Evolutionary conservation across 331 rosid species (phyloP).

Genomic region (Cydonia oblonga): DNA sequence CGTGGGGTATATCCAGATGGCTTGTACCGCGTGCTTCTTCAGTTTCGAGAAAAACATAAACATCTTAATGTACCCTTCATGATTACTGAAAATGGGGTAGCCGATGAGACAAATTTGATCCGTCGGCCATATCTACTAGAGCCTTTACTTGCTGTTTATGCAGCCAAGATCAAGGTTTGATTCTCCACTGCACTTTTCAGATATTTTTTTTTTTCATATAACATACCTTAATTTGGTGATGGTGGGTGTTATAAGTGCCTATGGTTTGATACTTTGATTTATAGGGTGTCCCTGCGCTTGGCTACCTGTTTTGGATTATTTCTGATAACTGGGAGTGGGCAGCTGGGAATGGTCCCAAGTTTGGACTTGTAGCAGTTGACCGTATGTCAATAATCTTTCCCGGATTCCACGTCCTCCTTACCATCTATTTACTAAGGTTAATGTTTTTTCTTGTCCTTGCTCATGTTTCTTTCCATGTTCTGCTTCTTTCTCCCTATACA

Average conservation of each 20-base stretch:
- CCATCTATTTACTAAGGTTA: conserved; percentile 71
- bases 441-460: neutral
- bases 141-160: conserved; percentile 74
- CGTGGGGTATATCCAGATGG: conserved; percentile 99
- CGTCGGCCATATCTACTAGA: conserved; percentile 81
- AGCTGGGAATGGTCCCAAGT: conserved; percentile 98
- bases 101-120: conserved; percentile 90
- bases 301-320: conserved; percentile 89
- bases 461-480: conserved; percentile 3
- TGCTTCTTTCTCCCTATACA: neutral
- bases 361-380: conserved; percentile 96
- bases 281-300: conserved; percentile 87
- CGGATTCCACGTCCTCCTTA: conserved; percentile 82
- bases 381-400: conserved; percentile 49
- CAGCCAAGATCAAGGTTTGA: conserved; percentile 71
- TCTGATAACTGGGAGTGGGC: conserved; percentile 99
- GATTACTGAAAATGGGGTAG: conserved; percentile 75
- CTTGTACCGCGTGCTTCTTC: conserved; percentile 77
- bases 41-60: conserved; percentile 81
- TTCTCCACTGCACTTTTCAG: conserved; percentile 1
- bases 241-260: conserved; percentile 10
- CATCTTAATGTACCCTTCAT: conserved; percentile 76
- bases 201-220: neutral
- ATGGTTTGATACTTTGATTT: conserved; percentile 6
- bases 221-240: conserved; percentile 2